Base-by-base conservation (phyloP, 768 basidiomycete species). In the Lactifluus echinatus region DNA sequence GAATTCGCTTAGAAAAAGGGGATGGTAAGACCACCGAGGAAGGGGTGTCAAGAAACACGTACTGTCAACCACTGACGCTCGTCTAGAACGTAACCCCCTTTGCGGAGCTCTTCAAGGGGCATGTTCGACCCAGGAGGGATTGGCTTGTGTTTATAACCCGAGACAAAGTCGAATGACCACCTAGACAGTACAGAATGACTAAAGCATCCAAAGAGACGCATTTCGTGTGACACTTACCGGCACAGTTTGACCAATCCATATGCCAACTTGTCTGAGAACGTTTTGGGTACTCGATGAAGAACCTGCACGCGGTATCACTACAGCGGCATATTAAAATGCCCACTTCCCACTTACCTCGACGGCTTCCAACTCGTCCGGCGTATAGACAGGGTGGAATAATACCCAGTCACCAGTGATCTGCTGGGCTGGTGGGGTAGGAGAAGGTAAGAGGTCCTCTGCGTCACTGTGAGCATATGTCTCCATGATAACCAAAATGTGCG, bases 321-420 rank as follows among this genome's bases (percentile, higher is more conserved):
- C 61, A 26, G 37, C 50, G 14, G 42, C 33, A 50, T 40, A 14
- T 40, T 24, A 33, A 17, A 10, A 24, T 24, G 0, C 39, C 21
- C 12, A 7, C 23, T 19, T 15, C 19, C 39, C 10, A 57, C 71
- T 49, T 65, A 87, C 89, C 70, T 87, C 74, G 15, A 90, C 89
- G 14, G 87, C 79, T 61, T 73, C 82, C 49, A 91, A 67, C 66
- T 92, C 90, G 36, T 81, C 81, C 17, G 73, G 69, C 6, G 87
- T 81, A 68, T 97, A 97, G 2, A 95, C 93, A 0, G 94, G 94
- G 67, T 95, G 91, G 67, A 93, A 91, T 2, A 96, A 73, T 11
- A 95, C 91, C 91, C 93, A 96, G 64, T 89, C 88, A 2, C 89
- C 89, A 6, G 60, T 66, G 39, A 69, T 37, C 12, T 57, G 40